Evolutionary conservation across 805 yeast species (phyloP), one percentile per base, ranked within the genome.

Genomic region (Cyberlindnera euphorbiiphila): DNA sequence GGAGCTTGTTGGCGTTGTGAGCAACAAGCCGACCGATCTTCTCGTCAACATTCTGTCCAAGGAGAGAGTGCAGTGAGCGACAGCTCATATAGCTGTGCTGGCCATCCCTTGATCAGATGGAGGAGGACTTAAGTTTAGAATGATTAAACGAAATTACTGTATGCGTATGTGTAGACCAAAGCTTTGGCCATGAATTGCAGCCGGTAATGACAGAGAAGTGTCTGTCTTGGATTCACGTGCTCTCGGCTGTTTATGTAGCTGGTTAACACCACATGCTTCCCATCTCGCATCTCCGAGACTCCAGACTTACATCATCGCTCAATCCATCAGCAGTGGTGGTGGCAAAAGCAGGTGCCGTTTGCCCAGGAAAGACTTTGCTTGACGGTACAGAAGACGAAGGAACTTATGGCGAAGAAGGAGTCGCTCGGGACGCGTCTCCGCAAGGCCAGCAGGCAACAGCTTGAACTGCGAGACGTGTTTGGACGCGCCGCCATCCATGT

Each of bases 401-500:
- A 14, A 14, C 29, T 35, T 39, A 21, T 32, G 13, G 34, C 33
- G 28, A 41, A 41, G 39, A 33, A 31, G 26, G 47, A 39, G 25
- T 13, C 41, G 4, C 36, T 45, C 12, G 30, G 33, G 4, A 15
- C 33, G 19, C 42, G 44, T 25, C 43, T 62, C 7, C 27, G 55
- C 10, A 50, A 51, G 11, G 49, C 71, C 19, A 26, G 69, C 2
- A 61, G 59, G 36, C 50, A 59, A 19, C 70, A 71, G 21, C 54
- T 77, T 26, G 54, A 51, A 15, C 62, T 61, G 36, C 65, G 86
- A 45, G 95, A 86, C 53, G 59, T 80, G 4, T 79, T 82, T 59
- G 95, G 95, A 2, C 65, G 88, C 34, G 70, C 81, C 0, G 54
- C 80, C 4, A 56, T 81, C n/a, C 88, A 82, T 54, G 37, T 76